Base-by-base conservation (phyloP, 495 filamentous ascomycete species). In the Trichoderma asperelloides region DNA sequence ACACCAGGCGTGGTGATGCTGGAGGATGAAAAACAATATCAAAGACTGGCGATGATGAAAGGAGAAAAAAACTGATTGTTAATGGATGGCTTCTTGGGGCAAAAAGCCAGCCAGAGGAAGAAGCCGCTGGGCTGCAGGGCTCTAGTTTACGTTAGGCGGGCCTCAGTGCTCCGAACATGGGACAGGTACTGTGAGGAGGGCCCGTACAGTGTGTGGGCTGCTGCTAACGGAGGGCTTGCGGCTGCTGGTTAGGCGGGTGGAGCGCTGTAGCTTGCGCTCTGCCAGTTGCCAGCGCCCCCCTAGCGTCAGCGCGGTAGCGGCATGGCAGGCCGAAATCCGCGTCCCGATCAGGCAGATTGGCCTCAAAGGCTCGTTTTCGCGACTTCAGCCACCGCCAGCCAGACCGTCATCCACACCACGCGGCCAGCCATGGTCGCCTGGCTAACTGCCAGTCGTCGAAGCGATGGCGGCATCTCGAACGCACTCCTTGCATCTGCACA, bases 161-260 rank as follows among this genome's bases (percentile, higher is more conserved):
- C 55, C 27, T 23, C 16, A 18, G 55, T 11, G 23, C 9, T 13
- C n/a, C 4, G 55, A 5, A 60, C 12, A 16, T 6, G 55, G 15
- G 8, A 25, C 23, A 15, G 55, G 55, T 12, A 25, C 55, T 27
- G 55, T 60, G 23, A 25, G 23, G 27, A 25, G 55, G 55, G 23
- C 55, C 55, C 55, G 55, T 60, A 60, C 49, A 55, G 49, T 55
- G 49, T 55, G 55, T 30, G 55, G 55, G 27, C 55, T 25, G 55
- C 15, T 60, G 55, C 55, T 60, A 30, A n/a, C 55, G 55, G 55
- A 60, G 55, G 55, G 23, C 55, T 30, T 60, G 55, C 55, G 55
- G 55, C 55, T 23, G 55, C 55, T 27, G 33, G 55, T 13, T 60
- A 9, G 27, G 27, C 23, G 55, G 55, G 55, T 60, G 55, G 55